phyloP scores from a whole-genome alignment of 768 basidiomycete species.

The Trametes villosa region DNA sequence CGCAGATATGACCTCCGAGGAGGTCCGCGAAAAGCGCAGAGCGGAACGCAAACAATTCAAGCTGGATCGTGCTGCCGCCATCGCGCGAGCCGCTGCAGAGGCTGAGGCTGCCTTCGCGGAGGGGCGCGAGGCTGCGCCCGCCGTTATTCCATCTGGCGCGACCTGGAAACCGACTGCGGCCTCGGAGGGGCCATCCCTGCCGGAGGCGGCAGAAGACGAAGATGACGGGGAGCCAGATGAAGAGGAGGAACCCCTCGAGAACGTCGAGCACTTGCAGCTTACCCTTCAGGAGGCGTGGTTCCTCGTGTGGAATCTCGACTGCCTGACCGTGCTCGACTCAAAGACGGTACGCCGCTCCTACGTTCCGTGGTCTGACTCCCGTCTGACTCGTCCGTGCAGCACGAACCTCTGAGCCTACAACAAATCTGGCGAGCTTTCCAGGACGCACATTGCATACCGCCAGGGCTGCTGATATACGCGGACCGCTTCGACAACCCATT shows the following conservation, averaged over 20 bases:
- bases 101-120: constrained; percentile 78
- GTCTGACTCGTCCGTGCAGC: constrained; percentile 40
- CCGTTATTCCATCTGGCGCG: constrained; percentile 77
- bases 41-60: constrained; percentile 93
- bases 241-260: constrained; percentile 60
- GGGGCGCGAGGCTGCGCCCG: constrained; percentile 64
- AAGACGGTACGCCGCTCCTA: constrained; percentile 52
- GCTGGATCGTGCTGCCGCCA: constrained; percentile 85
- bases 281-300: constrained; percentile 91
- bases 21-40: constrained; percentile 85
- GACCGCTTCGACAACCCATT: constrained; percentile 88
- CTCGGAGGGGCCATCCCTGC: constrained; percentile 25
- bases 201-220: constrained; percentile 35
- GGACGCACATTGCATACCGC: constrained; percentile 48
- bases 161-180: constrained; percentile 68
- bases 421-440: constrained; percentile 73
- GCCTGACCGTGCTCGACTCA: constrained; percentile 71
- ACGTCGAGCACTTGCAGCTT: constrained; percentile 90
- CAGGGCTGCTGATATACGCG: constrained; percentile 34
- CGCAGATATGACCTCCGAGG: constrained; percentile 75
- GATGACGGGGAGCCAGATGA: constrained; percentile 33
- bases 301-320: constrained; percentile 81
- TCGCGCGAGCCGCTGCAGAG: constrained; percentile 79
- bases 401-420: constrained; percentile 54
- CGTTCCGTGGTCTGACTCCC: background rate